Conservation (phyloP, 192 early-diverging fungal species). For the Coemansia sp. region DNA sequence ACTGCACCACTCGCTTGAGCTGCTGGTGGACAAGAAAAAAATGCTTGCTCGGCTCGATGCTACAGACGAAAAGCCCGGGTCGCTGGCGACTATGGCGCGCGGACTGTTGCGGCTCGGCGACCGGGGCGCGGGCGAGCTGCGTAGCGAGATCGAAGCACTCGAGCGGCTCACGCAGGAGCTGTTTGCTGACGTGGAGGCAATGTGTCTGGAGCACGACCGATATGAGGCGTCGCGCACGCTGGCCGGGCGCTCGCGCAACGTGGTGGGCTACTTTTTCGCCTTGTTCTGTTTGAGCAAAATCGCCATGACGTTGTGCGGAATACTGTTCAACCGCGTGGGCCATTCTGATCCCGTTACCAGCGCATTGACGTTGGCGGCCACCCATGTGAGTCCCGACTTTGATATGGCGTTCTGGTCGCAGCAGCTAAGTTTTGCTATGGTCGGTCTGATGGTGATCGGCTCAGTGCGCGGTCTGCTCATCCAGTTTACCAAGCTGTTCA, state of each 20-base stretch:
- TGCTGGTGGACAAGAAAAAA: constrained; percentile 68
- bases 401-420: constrained; percentile 85
- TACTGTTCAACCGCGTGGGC: constrained; percentile 71
- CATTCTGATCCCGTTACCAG: constrained; percentile 82
- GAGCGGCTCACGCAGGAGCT: constrained; percentile 70
- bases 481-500: constrained; percentile 78
- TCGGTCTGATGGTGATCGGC: constrained; percentile 85
- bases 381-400: constrained; percentile 63
- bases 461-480: constrained; percentile 87
- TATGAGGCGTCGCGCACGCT: constrained; percentile 66
- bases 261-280: constrained; percentile 83
- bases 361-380: constrained; percentile 68
- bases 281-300: constrained; percentile 90
- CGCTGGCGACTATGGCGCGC: constrained; percentile 24
- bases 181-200: constrained; percentile 76
- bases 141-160: constrained; percentile 44
- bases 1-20: constrained; percentile 64
- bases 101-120: constrained; percentile 31
- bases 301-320: constrained; percentile 75
- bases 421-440: constrained; percentile 88
- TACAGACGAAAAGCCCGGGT: constrained; percentile 21
- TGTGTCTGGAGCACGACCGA: constrained; percentile 70
- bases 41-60: constrained; percentile 51
- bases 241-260: constrained; percentile 75
- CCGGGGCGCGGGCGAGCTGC: constrained; percentile 34